Percentiles rank a stretch among this genome's conserved stretches.
Conservation (phyloP, 805 yeast species). For the Tetrapisispora iriomotensis region DNA sequence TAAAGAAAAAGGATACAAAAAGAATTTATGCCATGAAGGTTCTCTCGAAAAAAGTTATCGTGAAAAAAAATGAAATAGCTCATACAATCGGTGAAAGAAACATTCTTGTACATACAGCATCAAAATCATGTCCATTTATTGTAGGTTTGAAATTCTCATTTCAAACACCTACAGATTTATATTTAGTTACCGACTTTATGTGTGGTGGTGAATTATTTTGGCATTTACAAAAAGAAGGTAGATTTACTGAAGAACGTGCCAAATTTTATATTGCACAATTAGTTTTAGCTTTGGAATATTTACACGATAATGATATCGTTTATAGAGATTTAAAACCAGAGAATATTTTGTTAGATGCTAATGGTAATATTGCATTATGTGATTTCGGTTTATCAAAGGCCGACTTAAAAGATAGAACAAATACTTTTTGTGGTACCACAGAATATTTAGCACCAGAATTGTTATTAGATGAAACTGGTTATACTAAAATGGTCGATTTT, state of each 20-base stretch:
- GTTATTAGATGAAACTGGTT: constrained; percentile 87
- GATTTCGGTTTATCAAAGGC: constrained; percentile 97
- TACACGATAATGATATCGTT: constrained; percentile 92
- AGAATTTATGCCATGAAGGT: constrained; percentile 97
- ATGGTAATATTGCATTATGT: constrained; percentile 94
- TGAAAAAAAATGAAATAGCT: constrained; percentile 93
- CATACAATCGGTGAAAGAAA: constrained; percentile 97
- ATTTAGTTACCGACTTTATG: constrained; percentile 94
- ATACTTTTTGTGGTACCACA: constrained; percentile 97
- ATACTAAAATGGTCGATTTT: constrained; percentile 97
- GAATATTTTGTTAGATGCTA: constrained; percentile 87
- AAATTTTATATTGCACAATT: constrained; percentile 95
- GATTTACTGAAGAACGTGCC: constrained; percentile 88
- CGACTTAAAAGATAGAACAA: constrained; percentile 79
- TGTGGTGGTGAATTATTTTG: constrained; percentile 95
- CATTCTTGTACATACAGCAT: constrained; percentile 84
- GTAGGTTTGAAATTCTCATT: constrained; percentile 93
- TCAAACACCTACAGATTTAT: constrained; percentile 88
- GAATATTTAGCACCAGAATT: constrained; percentile 98
- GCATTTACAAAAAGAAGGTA: constrained; percentile 95
- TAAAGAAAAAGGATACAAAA: constrained; percentile 77
- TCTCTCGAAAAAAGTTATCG: constrained; percentile 86
- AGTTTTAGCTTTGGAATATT: constrained; percentile 83
- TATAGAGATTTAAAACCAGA: constrained; percentile 97
- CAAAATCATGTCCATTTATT: constrained; percentile 83